Conservation (phyloP, 495 filamentous ascomycete genomes). For the Glarea lozoyensis region DNA sequence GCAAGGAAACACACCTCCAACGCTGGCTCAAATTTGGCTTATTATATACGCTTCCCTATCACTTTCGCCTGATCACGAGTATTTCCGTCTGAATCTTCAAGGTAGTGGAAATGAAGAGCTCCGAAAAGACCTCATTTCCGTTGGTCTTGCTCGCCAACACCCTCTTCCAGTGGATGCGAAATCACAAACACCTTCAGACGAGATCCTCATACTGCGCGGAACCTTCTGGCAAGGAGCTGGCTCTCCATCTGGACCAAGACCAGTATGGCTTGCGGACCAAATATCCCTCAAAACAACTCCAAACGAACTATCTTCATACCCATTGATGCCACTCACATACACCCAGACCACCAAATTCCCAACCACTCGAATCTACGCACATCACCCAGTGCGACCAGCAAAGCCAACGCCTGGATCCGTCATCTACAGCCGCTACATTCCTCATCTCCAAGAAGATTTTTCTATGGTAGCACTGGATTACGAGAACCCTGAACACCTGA, state of each 20-base stretch:
- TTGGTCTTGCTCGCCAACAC: slow-evolving; percentile 42
- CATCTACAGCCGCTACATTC: slow-evolving; percentile 60
- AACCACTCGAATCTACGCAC: slow-evolving; percentile 33
- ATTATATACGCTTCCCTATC: slow-evolving; percentile 51
- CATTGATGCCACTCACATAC: slow-evolving; percentile 44
- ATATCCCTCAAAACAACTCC: slow-evolving; percentile 30
- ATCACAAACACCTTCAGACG: background rate
- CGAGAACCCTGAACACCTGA: slow-evolving; percentile 41
- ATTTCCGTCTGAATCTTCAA: slow-evolving; percentile 24
- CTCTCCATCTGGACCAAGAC: slow-evolving; percentile 53
- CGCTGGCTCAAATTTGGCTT: slow-evolving; percentile 53
- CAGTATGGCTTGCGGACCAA: slow-evolving; percentile 43
- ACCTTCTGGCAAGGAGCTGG: slow-evolving; percentile 65
- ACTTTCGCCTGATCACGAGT: slow-evolving; percentile 41
- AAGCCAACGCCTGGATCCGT: slow-evolving; percentile 54
- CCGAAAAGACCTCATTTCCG: slow-evolving; percentile 38
- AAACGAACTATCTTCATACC: slow-evolving; percentile 31
- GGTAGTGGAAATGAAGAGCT: slow-evolving; percentile 35
- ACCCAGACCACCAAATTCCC: slow-evolving; percentile 46
- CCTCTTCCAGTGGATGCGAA: slow-evolving; percentile 19
- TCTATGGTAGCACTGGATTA: slow-evolving; percentile 55
- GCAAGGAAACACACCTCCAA: slow-evolving; percentile 30
- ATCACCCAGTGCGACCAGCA: slow-evolving; percentile 50
- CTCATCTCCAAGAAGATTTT: slow-evolving; percentile 56
- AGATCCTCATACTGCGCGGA: slow-evolving; percentile 6